Percentiles rank a stretch among this genome's conserved stretches.
These are phyloP conservation scores for Pogostemon cablin DNA, from an alignment of 257 asterid genomes.

Conservation along the genomic window DNA sequence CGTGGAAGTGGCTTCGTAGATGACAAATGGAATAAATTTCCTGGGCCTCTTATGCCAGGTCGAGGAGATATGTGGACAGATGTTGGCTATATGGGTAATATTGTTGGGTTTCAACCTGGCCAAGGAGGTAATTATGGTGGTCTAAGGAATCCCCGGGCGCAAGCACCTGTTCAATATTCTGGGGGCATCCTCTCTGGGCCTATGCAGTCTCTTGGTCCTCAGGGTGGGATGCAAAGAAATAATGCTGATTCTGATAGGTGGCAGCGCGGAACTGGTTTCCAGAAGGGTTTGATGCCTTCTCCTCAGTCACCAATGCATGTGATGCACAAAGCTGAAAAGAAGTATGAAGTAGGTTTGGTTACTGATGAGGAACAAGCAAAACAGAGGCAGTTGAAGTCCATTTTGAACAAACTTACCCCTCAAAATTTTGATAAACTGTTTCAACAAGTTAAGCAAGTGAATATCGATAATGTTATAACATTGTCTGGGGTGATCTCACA, in stretches of 20 bases:
- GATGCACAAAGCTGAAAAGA: slow-evolving; percentile 83
- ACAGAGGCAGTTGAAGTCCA: slow-evolving; percentile 77
- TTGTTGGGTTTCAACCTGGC: slow-evolving; percentile 53
- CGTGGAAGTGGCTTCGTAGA: slow-evolving; percentile 63
- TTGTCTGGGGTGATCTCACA: slow-evolving; percentile 79
- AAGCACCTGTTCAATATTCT: slow-evolving; percentile 50
- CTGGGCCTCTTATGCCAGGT: slow-evolving; percentile 56
- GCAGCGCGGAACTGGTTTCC: slow-evolving; percentile 75
- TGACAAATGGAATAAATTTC: slow-evolving; percentile 62
- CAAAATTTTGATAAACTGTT: slow-evolving; percentile 83
- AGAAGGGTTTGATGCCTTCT: slow-evolving; percentile 74
- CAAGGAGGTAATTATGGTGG: slow-evolving; percentile 69
- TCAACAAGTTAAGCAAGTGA: slow-evolving; percentile 77
- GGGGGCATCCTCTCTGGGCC: slow-evolving; percentile 65
- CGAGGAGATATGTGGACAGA: slow-evolving; percentile 61
- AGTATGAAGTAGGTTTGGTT: slow-evolving; percentile 73
- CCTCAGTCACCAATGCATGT: slow-evolving; percentile 63
- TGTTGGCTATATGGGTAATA: slow-evolving; percentile 44
- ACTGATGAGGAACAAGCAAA: slow-evolving; percentile 84
- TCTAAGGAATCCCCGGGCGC: slow-evolving; percentile 56
- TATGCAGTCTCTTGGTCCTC: slow-evolving; percentile 63
- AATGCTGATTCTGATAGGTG: slow-evolving; percentile 78
- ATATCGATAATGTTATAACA: slow-evolving; percentile 66
- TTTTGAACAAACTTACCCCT: slow-evolving; percentile 88
- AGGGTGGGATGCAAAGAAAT: slow-evolving; percentile 57